Conservation (phyloP, 2,329 filamentous ascomycete species). For the Ambrosiella cleistominuta region DNA sequence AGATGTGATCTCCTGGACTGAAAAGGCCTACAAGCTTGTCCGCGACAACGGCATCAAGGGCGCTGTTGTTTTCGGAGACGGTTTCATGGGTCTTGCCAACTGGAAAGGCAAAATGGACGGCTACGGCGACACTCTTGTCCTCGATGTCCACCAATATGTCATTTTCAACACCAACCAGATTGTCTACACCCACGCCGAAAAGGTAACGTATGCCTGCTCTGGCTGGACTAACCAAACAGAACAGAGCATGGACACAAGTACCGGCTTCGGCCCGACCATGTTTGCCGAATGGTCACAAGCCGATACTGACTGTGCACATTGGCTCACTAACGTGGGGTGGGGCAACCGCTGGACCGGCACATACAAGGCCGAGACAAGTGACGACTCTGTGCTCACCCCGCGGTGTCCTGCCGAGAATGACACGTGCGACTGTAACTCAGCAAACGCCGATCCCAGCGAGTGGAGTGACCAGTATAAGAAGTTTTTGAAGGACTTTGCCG, state of each 20-base stretch:
- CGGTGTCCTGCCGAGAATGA: slow-evolving; percentile 52
- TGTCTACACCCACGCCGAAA: slow-evolving; percentile 60
- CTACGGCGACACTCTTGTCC: slow-evolving; percentile 48
- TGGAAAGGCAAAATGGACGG: slow-evolving; percentile 73
- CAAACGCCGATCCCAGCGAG: slow-evolving; percentile 52
- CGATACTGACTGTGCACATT: slow-evolving; percentile 78
- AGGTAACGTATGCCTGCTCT: slow-evolving; percentile 71
- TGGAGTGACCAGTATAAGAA: slow-evolving; percentile 65
- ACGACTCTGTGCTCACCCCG: slow-evolving; percentile 46
- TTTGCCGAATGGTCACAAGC: slow-evolving; percentile 97
- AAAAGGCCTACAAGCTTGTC: slow-evolving; percentile 52
- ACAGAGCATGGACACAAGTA: slow-evolving; percentile 51
- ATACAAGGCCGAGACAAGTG: slow-evolving; percentile 47
- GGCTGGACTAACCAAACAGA: slow-evolving; percentile 71
- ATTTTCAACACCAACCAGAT: slow-evolving; percentile 92
- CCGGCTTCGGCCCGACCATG: slow-evolving; percentile 81
- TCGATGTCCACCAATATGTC: slow-evolving; percentile 98
- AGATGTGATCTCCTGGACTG: slow-evolving; percentile 65
- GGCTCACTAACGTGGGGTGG: slow-evolving; percentile 76
- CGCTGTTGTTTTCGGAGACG: slow-evolving; percentile 74
- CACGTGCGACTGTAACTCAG: slow-evolving; percentile 53
- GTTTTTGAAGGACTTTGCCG: slow-evolving; percentile 76
- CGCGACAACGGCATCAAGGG: slow-evolving; percentile 59
- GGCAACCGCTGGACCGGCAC: slow-evolving; percentile 90
- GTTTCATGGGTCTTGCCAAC: slow-evolving; percentile 77